Base-by-base conservation (phyloP, 306 rosid genomes). In the Prunus campanulata region DNA sequence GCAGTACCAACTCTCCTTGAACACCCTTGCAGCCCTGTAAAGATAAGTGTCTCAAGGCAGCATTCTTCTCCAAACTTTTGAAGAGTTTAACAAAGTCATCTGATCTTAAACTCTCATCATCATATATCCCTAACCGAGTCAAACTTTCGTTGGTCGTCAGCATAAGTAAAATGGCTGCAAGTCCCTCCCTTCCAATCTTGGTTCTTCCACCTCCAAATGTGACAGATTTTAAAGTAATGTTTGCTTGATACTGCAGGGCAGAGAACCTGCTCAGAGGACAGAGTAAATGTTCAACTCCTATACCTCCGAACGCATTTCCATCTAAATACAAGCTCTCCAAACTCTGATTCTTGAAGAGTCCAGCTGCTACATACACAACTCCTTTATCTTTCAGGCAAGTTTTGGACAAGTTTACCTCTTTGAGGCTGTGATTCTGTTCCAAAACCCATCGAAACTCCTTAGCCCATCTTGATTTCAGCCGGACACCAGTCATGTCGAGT, bases 261-360 rank as follows among this genome's bases (percentile, higher is more conserved):
- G 98, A 92, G 77, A 96, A 96, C 61, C 97, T 78, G 88, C 93
- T 96, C 77, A 96, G 47, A 56, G 99, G 99, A 74, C 97, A 92
- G 10, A 96, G 90, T 51, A 96, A 75, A 81, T 92, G 98, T 73
- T 96, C 98, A 5, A 92, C 85, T 16, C 98, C 98, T 0, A 88
- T 52, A 29, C 96, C 98, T 0, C 83, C 30, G 60, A 92, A 96
- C 79, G 81, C 79, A 75, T 92, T 96, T 68, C 99, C 99, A 3
- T 86, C 89, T 8, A 92, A 70, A 76, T 77, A 83, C 61, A 96
- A 88, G 72, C 81, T 87, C 66, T 87, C 90, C 83, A 96, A 73
- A 29, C 85, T 85, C 57, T 47, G 85, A 78, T 96, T 96, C 80
- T 89, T 96, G 67, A 92, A 92, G 48, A 96, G 91, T 55, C 98